Conservation (phyloP, 306 rosid species). For the Cucumis hystrix region DNA sequence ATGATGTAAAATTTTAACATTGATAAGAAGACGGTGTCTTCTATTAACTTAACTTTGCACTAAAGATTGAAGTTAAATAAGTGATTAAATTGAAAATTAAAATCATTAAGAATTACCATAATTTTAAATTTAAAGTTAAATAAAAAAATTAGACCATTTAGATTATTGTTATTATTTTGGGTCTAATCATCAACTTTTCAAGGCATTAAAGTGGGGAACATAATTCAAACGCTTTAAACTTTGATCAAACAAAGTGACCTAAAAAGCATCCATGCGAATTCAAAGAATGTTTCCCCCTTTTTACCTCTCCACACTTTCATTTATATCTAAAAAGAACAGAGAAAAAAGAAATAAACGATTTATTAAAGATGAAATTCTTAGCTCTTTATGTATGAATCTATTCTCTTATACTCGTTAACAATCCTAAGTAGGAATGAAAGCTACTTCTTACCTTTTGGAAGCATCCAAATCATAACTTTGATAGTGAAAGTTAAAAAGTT, state of each 20-base stretch:
- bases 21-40: too few relatives aligned
- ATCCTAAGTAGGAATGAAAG: not conserved
- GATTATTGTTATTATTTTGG: too few relatives aligned
- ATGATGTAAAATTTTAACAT: too few relatives aligned
- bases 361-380: not conserved
- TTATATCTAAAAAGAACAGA: not conserved
- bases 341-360: not conserved
- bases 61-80: too few relatives aligned
- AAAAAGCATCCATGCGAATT: conserved; percentile 26
- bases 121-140: too few relatives aligned
- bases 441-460: not conserved
- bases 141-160: too few relatives aligned
- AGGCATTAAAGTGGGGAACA: not conserved
- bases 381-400: not conserved
- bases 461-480: not conserved
- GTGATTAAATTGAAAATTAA: too few relatives aligned
- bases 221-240: conserved; percentile 16
- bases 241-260: conserved; percentile 19
- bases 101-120: too few relatives aligned
- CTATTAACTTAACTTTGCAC: too few relatives aligned
- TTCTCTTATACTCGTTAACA: not conserved
- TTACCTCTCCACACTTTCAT: not conserved
- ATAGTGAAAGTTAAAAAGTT: not conserved
- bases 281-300: conserved; percentile 2
- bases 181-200: not conserved